Conservation (phyloP, 352 stramenopile genomes). For the Aphanomyces cochlioides region DNA sequence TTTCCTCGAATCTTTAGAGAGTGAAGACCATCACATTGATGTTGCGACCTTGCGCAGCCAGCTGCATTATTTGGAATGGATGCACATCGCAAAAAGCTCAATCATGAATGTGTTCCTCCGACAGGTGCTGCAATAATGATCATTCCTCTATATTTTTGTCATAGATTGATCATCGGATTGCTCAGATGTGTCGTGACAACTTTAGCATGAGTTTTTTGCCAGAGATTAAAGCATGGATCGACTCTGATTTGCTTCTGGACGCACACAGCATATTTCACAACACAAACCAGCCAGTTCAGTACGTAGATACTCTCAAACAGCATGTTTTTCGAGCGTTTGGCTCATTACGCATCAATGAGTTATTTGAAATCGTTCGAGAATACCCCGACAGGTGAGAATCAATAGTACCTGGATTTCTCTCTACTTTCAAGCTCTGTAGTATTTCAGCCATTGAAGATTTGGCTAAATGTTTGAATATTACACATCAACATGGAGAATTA, state of each 20-base stretch:
- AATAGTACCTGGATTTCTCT: background rate
- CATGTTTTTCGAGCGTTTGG: slow-evolving; percentile 51
- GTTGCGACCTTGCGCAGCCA: slow-evolving; percentile 9
- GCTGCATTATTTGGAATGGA: slow-evolving; percentile 28
- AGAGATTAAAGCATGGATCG: slow-evolving; percentile 8
- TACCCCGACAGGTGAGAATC: slow-evolving; percentile 88
- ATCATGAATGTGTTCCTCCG: slow-evolving; percentile 25
- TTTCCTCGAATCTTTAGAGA: background rate
- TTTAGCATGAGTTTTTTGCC: background rate
- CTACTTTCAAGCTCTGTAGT: slow-evolving; percentile 31
- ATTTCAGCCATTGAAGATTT: slow-evolving; percentile 67
- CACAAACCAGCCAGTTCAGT: background rate
- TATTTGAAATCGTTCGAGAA: slow-evolving; percentile 97
- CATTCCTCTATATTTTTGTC: slow-evolving; percentile 5
- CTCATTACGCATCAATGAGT: slow-evolving; percentile 80
- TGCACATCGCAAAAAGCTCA: slow-evolving; percentile 21
- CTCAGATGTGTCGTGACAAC: background rate
- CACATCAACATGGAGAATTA: slow-evolving; percentile 80
- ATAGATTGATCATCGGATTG: slow-evolving; percentile 20
- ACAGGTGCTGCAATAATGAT: background rate
- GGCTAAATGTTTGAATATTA: slow-evolving; percentile 69
- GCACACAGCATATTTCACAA: slow-evolving; percentile 5
- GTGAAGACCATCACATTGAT: background rate
- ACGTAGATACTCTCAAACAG: background rate
- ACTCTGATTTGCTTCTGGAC: slow-evolving; percentile 3